These are phyloP conservation scores for Pichia sp. DNA, from an alignment of 1,139 yeast genomes.

Conservation along the genomic window DNA sequence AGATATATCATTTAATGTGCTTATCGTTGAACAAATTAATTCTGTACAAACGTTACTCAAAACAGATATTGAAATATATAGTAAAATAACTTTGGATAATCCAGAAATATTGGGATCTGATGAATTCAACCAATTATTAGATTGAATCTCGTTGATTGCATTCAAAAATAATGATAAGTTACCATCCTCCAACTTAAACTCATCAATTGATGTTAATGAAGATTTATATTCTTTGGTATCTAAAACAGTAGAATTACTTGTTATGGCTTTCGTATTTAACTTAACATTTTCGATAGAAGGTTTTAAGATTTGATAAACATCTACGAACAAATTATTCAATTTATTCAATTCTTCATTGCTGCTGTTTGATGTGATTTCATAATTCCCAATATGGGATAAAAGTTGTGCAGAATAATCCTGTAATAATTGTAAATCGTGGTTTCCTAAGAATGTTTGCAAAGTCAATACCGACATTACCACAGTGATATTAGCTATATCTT, in stretches of 20 bases:
- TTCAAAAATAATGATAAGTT: neutral
- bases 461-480: conserved; percentile 8
- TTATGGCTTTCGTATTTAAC: neutral
- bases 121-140: conserved; percentile 2
- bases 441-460: conserved; percentile 2
- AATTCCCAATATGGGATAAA: conserved; percentile 5
- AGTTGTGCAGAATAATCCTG: conserved; percentile 4
- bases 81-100: conserved; percentile 1
- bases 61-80: conserved; percentile 1
- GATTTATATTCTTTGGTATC: neutral
- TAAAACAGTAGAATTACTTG: neutral
- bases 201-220: neutral
- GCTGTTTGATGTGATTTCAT: neutral
- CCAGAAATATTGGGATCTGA: neutral
- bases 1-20: conserved; percentile 28
- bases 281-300: neutral
- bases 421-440: neutral
- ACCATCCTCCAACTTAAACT: neutral
- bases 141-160: neutral
- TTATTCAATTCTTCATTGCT: neutral
- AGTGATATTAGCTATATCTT: too few species aligned
- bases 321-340: conserved; percentile 2
- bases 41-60: conserved; percentile 1
- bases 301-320: conserved; percentile 6
- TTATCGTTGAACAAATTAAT: conserved; percentile 17